Percentiles rank a stretch among this genome's conserved stretches.
Conservation (phyloP, 495 filamentous ascomycete genomes). For the Lasiosphaeriaceae sp. region DNA sequence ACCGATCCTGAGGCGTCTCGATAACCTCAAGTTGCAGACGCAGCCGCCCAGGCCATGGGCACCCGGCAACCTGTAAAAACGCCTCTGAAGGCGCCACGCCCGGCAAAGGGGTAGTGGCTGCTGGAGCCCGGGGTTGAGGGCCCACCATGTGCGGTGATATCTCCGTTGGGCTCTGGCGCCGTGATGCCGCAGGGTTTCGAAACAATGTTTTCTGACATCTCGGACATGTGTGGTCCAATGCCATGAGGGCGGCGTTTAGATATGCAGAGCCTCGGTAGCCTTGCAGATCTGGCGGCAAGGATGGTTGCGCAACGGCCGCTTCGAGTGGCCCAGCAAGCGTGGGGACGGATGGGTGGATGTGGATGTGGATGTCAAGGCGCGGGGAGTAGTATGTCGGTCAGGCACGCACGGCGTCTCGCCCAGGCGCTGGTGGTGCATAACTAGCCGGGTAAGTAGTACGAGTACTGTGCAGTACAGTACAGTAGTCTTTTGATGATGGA, state of each 20-base stretch:
- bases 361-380: slow-evolving; percentile 2
- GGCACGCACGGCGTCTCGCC: slow-evolving; percentile 9
- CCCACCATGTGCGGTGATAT: slow-evolving; percentile 11
- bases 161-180: slow-evolving; percentile 12
- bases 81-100: slow-evolving; percentile 5
- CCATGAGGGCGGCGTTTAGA: slow-evolving; percentile 13
- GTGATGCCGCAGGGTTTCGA: slow-evolving; percentile 13
- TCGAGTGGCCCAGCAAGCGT: slow-evolving; percentile 1
- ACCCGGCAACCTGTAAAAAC: not conserved
- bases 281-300: slow-evolving; percentile 18
- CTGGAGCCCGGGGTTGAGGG: not conserved
- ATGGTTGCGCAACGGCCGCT: slow-evolving; percentile 8
- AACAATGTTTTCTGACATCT: slow-evolving; percentile 10
- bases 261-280: slow-evolving; percentile 15
- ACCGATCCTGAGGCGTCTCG: not conserved
- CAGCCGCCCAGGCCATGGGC: slow-evolving; percentile 4
- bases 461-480: too few relatives aligned
- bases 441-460: too few relatives aligned
- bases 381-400: slow-evolving; percentile 2
- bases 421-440: not conserved
- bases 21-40: slow-evolving; percentile 7
- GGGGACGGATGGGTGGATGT: not conserved
- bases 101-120: not conserved
- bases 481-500: too few relatives aligned
- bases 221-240: slow-evolving; percentile 13